Percentiles rank a stretch among this genome's conserved stretches.
These are phyloP conservation scores for Yamadazyma trypodendri DNA, from an alignment of 1,139 yeast genomes.

Conservation along the genomic window DNA sequence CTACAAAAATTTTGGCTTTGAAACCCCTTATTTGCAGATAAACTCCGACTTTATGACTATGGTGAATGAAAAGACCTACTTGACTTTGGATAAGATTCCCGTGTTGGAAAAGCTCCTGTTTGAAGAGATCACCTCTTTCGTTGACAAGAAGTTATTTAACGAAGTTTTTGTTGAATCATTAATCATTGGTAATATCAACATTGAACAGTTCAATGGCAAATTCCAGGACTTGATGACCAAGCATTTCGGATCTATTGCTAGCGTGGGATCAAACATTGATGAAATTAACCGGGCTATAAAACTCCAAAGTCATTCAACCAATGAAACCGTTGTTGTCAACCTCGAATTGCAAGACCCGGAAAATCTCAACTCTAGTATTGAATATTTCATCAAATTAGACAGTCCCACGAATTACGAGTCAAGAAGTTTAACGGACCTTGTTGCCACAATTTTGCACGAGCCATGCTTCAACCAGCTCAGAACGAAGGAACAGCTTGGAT, in stretches of 20 bases:
- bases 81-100: conserved; percentile 57
- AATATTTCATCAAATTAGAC: conserved; percentile 72
- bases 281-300: conserved; percentile 24
- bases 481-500: conserved; percentile 85
- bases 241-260: conserved; percentile 22
- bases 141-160: conserved; percentile 39
- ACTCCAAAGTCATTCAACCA: conserved; percentile 42
- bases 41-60: conserved; percentile 60
- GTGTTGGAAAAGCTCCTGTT: conserved; percentile 46
- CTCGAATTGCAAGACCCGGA: conserved; percentile 57
- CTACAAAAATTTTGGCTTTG: conserved; percentile 67
- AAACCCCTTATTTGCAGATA: conserved; percentile 75
- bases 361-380: conserved; percentile 83
- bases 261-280: conserved; percentile 42
- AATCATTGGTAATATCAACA: conserved; percentile 74
- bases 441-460: conserved; percentile 73
- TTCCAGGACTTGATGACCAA: conserved; percentile 22
- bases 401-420: conserved; percentile 30
- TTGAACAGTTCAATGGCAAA: conserved; percentile 20
- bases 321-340: conserved; percentile 46
- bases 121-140: conserved; percentile 48
- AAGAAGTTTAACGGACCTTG: conserved; percentile 57
- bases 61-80: conserved; percentile 70
- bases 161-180: conserved; percentile 63
- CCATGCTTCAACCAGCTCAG: conserved; percentile 88